Percentiles rank a stretch among this genome's conserved stretches.
These are phyloP conservation scores for Hyaloperonospora arabidopsidis DNA, from an alignment of 352 stramenopile genomes.

Conservation along the genomic window DNA sequence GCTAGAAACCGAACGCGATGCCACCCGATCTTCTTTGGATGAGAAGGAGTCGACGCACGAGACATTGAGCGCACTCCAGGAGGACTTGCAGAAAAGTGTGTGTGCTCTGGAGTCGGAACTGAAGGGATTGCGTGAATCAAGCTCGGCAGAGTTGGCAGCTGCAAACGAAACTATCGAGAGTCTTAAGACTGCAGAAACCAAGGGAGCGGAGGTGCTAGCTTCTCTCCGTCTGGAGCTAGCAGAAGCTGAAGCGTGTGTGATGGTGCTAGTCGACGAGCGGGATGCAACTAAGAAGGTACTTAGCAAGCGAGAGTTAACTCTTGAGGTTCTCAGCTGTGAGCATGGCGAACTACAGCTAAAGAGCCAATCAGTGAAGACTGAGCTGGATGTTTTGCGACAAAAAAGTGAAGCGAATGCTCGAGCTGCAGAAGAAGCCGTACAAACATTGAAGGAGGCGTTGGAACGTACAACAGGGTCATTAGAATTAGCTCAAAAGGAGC, in stretches of 20 bases:
- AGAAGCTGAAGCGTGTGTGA: slow-evolving; percentile 27
- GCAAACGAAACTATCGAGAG: slow-evolving; percentile 21
- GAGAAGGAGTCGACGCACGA: slow-evolving; percentile 29
- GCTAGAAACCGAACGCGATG: slow-evolving; percentile 28
- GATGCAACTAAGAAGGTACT: slow-evolving; percentile 30
- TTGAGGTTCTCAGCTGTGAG: slow-evolving; percentile 31
- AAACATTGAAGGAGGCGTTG: slow-evolving; percentile 15
- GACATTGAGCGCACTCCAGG: slow-evolving; percentile 22
- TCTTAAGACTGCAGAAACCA: slow-evolving; percentile 8
- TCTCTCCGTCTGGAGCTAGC: slow-evolving; percentile 26
- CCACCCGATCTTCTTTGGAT: slow-evolving; percentile 22
- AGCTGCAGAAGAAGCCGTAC: slow-evolving; percentile 15
- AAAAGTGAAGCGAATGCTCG: slow-evolving; percentile 19
- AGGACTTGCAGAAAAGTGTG: slow-evolving; percentile 28
- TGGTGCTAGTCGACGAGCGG: slow-evolving; percentile 31
- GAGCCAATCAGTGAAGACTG: slow-evolving; percentile 26
- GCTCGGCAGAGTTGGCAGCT: slow-evolving; percentile 15
- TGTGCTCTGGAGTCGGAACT: slow-evolving; percentile 18
- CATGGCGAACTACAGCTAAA: slow-evolving; percentile 34
- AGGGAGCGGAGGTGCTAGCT: slow-evolving; percentile 16
- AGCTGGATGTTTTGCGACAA: slow-evolving; percentile 21
- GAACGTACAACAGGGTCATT: slow-evolving; percentile 14
- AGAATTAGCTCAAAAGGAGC: slow-evolving; percentile 12
- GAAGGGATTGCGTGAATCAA: slow-evolving; percentile 17
- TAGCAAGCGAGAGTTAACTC: slow-evolving; percentile 25